phyloP scores from a whole-genome alignment of 169 alveolate genomes.

The Amoebophrya sp. region DNA sequence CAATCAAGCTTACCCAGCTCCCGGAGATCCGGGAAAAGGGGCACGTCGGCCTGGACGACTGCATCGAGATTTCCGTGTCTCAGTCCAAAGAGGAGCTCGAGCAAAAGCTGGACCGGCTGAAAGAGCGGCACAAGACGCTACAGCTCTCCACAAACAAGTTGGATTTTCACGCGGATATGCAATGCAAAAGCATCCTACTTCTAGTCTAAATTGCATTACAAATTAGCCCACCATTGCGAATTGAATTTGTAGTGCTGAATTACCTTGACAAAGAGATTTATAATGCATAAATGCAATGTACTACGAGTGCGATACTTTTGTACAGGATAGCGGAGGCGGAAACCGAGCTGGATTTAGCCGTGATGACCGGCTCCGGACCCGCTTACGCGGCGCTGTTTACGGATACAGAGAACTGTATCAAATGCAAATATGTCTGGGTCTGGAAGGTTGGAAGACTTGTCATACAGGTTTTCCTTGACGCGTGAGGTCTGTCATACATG shows the following conservation, averaged over 20 bases:
- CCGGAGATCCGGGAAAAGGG: constrained; percentile 42
- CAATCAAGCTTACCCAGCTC: constrained; percentile 42
- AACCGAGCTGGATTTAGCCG: background rate
- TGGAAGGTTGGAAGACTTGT: too few species aligned
- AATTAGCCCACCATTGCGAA: too few species aligned
- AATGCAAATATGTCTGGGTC: too few species aligned
- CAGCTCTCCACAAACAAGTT: constrained; percentile 40
- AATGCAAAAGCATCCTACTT: too few species aligned
- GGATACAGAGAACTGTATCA: too few species aligned
- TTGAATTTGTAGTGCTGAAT: background rate
- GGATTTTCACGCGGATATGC: background rate
- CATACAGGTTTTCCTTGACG: too few species aligned
- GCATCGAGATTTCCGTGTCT: constrained; percentile 47
- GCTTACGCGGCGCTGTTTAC: constrained; percentile 44
- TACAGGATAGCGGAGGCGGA: background rate
- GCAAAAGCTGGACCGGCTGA: background rate
- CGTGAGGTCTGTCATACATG: too few species aligned
- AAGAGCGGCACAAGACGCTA: constrained; percentile 31
- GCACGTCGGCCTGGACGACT: constrained; percentile 39
- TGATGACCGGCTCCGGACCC: constrained; percentile 21
- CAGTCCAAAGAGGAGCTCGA: constrained; percentile 43
- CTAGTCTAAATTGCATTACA: too few species aligned
- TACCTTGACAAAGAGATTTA: too few species aligned
- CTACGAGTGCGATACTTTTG: too few species aligned
- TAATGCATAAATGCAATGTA: too few species aligned